Percentiles rank a stretch among this genome's conserved stretches.
Evolutionary conservation across 2,329 filamentous ascomycete genomes (phyloP).

Genomic region (Fusarium sp.): DNA sequence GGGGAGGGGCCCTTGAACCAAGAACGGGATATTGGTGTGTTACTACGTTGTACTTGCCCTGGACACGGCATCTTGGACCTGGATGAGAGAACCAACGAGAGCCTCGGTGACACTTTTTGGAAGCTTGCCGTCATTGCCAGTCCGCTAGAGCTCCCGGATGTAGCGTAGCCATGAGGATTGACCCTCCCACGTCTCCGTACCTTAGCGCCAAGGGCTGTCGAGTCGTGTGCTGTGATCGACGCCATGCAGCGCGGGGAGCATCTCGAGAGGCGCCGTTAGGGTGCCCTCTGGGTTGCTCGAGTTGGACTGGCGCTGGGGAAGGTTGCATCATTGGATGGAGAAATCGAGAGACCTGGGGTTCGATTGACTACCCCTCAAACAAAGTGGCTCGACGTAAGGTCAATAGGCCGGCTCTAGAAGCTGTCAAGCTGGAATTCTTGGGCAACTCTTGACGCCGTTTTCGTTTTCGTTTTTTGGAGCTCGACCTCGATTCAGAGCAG

Average conservation of each 20-base stretch:
- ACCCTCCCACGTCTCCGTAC: not conserved
- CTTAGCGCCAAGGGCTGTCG: slow-evolving; percentile 11
- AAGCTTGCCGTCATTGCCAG: slow-evolving; percentile 25
- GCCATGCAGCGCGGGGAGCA: slow-evolving; percentile 32
- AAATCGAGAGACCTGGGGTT: not conserved
- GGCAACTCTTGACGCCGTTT: slow-evolving; percentile 1
- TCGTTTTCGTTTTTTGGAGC: not conserved
- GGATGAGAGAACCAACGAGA: not conserved
- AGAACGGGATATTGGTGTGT: slow-evolving; percentile 1
- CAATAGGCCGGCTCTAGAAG: not conserved
- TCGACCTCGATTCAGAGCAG: not conserved
- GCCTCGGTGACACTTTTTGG: not conserved
- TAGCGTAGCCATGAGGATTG: slow-evolving; percentile 4
- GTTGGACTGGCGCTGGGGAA: not conserved
- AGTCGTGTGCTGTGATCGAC: slow-evolving; percentile 24
- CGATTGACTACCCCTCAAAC: not conserved
- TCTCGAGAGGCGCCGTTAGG: not conserved
- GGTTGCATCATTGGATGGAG: slow-evolving; percentile 20
- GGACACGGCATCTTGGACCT: not conserved
- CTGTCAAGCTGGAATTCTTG: not conserved
- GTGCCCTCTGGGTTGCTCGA: not conserved
- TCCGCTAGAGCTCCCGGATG: not conserved
- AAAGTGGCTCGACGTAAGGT: not conserved
- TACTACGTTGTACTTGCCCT: slow-evolving; percentile 1
- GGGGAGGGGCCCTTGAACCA: slow-evolving; percentile 14